Evolutionary conservation across 306 rosid genomes (phyloP), one percentile per base, ranked within the genome.

Genomic region (Abrus precatorius): DNA sequence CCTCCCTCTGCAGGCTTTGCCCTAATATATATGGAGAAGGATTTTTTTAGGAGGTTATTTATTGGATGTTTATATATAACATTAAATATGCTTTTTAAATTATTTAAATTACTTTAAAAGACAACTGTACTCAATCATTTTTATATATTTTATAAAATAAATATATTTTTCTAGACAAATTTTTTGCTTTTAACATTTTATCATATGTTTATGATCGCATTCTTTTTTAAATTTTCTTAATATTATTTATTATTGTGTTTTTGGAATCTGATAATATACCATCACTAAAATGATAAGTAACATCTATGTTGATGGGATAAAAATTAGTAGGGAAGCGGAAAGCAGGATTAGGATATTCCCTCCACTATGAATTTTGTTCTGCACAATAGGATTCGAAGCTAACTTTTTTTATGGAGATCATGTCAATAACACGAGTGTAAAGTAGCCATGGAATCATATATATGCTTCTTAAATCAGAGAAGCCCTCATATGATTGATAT

Each of bases 301-400:
- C 73, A 54, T 63, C 0, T 10, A 30, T 76, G 52, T 20, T 36
- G 34, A 33, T 53, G 55, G 45, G 71, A 84, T 67, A 57, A 80
- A 87, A 72, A 77, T 73, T 73, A 70, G 48, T 44, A 54, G 76
- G 75, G 84, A 61, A 53, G 55, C 53, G 61, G 28, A 84, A 84
- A 84, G 84, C n/a, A 64, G n/a, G 80, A 63, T 84, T 84, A 87
- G 90, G 88, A 84, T 81, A 87, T 87, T 84, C 86, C 45, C 52
- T 72, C 75, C 80, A 77, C 74, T 69, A 84, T 69, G 80, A 80
- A 60, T 38, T 56, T 47, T 84, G 80, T 69, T 80, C 14, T 80
- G 83, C 82, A 32, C 74, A 80, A 47, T 74, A 55, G 67, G 79
- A 75, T 86, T 78, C 72, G 74, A 70, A 70, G 52, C 20, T 27